A percentile compares a stretch with the other conserved stretches of the same genome.
Evolutionary conservation across 2,329 filamentous ascomycete species (phyloP).

Genomic region (Microsporum canis): DNA sequence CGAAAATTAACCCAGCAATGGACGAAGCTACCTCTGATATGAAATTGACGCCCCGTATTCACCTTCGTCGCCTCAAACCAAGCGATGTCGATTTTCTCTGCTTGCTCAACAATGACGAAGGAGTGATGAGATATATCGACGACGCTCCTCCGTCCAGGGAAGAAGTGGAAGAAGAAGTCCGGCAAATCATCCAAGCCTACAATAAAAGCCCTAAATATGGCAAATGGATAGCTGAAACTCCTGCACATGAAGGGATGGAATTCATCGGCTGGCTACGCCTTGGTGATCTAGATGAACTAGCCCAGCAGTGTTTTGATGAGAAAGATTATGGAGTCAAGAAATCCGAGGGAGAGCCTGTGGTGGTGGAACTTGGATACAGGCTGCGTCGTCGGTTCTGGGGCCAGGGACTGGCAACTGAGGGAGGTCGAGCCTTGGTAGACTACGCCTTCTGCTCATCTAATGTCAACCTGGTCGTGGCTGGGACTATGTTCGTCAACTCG

Average conservation of each 20-base stretch:
- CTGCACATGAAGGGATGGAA: background rate
- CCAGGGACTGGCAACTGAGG: conserved; percentile 6
- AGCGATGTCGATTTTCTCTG: background rate
- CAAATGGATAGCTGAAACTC: conserved; percentile 4
- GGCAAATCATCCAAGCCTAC: conserved; percentile 2
- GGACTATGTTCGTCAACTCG: conserved; percentile 8
- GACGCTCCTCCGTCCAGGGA: background rate
- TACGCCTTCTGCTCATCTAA: conserved; percentile 3
- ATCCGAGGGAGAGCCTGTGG: background rate
- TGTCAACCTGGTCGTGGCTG: background rate
- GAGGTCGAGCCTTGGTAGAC: background rate
- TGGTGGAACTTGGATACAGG: conserved; percentile 4
- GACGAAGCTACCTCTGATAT: background rate
- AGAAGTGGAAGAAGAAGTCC: conserved; percentile 1
- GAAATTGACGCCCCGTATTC: background rate
- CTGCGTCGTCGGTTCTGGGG: conserved; percentile 8
- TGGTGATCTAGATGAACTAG: background rate
- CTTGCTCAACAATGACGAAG: conserved; percentile 6
- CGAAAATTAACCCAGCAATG: background rate
- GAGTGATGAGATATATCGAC: conserved; percentile 7
- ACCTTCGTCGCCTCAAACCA: conserved; percentile 1
- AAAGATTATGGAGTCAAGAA: background rate
- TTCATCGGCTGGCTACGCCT: conserved; percentile 7
- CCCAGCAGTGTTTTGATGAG: background rate
- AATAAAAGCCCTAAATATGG: background rate